phyloP scores from a whole-genome alignment of 2,329 filamentous ascomycete genomes.

The Leptodontidium sp. region DNA sequence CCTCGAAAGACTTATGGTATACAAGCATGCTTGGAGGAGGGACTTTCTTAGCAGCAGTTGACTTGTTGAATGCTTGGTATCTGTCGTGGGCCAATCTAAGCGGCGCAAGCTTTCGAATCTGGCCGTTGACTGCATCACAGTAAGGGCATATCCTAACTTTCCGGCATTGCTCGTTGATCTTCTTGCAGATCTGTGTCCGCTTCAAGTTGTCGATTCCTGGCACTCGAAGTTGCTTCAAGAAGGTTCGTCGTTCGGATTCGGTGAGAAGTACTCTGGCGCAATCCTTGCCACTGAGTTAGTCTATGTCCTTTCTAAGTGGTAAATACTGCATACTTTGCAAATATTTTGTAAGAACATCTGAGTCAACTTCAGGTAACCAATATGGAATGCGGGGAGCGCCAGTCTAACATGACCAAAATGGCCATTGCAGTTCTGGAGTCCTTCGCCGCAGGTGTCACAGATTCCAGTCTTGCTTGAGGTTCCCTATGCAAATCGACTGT shows the following conservation, averaged over 20 bases:
- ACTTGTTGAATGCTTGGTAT: conserved; percentile 87
- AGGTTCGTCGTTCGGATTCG: conserved; percentile 79
- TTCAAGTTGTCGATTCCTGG: conserved; percentile 88
- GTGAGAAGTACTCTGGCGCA: conserved; percentile 86
- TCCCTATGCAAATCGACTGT: conserved; percentile 57
- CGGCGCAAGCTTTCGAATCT: conserved; percentile 90
- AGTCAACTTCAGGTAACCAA: conserved; percentile 94
- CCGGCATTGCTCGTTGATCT: conserved; percentile 86
- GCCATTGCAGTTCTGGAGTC: conserved; percentile 85
- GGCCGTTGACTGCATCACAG: conserved; percentile 85
- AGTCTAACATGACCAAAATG: conserved; percentile 95
- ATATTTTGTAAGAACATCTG: conserved; percentile 93
- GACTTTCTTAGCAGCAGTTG: conserved; percentile 84
- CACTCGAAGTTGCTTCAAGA: conserved; percentile 80
- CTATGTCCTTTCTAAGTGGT: conserved; percentile 20
- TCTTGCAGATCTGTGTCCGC: conserved; percentile 84
- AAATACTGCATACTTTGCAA: conserved; percentile 70
- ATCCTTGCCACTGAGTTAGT: conserved; percentile 56
- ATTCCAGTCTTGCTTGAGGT: conserved; percentile 83
- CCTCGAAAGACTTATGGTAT: conserved; percentile 86
- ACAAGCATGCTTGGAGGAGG: conserved; percentile 81
- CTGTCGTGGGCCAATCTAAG: conserved; percentile 95
- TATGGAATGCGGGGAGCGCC: conserved; percentile 91
- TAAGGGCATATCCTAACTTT: conserved; percentile 85
- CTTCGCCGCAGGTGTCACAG: conserved; percentile 85